A percentile compares a stretch with the other conserved stretches of the same genome.
Evolutionary conservation across 495 filamentous ascomycete genomes (phyloP).

Genomic region (Penicillium robsamsonii): DNA sequence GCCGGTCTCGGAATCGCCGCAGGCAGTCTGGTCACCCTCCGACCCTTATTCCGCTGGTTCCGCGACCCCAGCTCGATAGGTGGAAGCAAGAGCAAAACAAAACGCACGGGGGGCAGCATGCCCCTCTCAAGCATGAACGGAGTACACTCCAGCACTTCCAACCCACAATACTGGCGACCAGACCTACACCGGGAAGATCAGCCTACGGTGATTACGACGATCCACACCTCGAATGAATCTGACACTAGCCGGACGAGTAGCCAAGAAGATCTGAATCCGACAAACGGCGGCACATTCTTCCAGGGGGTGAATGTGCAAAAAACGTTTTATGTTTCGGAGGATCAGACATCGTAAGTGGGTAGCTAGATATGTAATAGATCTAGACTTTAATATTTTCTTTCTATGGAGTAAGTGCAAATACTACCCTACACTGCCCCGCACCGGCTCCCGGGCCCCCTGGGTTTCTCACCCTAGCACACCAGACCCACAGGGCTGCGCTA

Average conservation of each 20-base stretch:
- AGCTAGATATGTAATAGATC: not conserved
- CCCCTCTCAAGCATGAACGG: slow-evolving; percentile 36
- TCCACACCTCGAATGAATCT: slow-evolving; percentile 26
- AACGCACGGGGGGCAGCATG: slow-evolving; percentile 30
- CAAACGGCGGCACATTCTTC: slow-evolving; percentile 21
- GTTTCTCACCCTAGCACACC: too few relatives aligned
- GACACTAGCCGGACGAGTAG: slow-evolving; percentile 35
- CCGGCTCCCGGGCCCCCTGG: too few relatives aligned
- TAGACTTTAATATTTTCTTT: not conserved
- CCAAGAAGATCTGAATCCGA: slow-evolving; percentile 40
- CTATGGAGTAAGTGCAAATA: too few relatives aligned
- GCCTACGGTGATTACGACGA: slow-evolving; percentile 31
- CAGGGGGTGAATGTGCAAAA: slow-evolving; percentile 42
- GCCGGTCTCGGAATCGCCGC: slow-evolving; percentile 46
- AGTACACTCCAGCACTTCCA: slow-evolving; percentile 20
- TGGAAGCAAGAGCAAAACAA: slow-evolving; percentile 23
- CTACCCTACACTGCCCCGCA: not conserved
- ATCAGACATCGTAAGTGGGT: slow-evolving; percentile 11
- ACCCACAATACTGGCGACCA: slow-evolving; percentile 35
- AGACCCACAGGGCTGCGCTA: too few relatives aligned
- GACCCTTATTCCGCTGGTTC: slow-evolving; percentile 48
- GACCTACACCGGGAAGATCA: slow-evolving; percentile 31
- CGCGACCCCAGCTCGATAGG: slow-evolving; percentile 32
- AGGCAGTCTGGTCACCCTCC: slow-evolving; percentile 48
- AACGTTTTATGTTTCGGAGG: slow-evolving; percentile 38